Percentiles rank a stretch among this genome's conserved stretches.
phyloP scores from a whole-genome alignment of 2,329 filamentous ascomycete genomes.

The Penicillium sp. region DNA sequence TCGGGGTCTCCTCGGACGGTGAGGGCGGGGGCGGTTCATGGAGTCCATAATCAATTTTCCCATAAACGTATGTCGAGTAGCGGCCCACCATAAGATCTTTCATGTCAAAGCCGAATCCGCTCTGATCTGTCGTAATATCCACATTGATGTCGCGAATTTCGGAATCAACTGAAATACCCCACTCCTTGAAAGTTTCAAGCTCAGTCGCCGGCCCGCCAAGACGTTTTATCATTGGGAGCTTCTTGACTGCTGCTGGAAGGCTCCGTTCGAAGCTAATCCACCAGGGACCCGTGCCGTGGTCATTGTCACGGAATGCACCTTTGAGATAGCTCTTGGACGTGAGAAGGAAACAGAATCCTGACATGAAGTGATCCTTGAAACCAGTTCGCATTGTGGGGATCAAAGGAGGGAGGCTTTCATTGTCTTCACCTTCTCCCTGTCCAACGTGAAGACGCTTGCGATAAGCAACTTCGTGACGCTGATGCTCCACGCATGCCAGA shows the following conservation, averaged over 20 bases:
- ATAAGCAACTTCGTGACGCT: not conserved
- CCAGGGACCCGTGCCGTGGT: not conserved
- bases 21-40: not conserved
- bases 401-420: not conserved
- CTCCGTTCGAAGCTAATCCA: not conserved
- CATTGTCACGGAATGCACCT: not conserved
- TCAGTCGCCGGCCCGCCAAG: not conserved
- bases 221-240: not conserved
- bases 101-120: not conserved
- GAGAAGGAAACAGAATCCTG: not conserved
- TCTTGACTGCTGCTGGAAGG: not conserved
- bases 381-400: not conserved
- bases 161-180: not conserved
- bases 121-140: not conserved
- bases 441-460: not conserved
- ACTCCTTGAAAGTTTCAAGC: not conserved
- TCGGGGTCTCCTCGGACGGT: not conserved
- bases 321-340: not conserved
- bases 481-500: not conserved
- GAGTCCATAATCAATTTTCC: not conserved
- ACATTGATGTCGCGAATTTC: not conserved
- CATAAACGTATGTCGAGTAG: not conserved
- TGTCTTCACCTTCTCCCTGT: not conserved
- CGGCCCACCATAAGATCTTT: not conserved
- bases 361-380: not conserved